These are phyloP conservation scores for Amanita rubescens DNA, from an alignment of 768 basidiomycete species.

Conservation along the genomic window DNA sequence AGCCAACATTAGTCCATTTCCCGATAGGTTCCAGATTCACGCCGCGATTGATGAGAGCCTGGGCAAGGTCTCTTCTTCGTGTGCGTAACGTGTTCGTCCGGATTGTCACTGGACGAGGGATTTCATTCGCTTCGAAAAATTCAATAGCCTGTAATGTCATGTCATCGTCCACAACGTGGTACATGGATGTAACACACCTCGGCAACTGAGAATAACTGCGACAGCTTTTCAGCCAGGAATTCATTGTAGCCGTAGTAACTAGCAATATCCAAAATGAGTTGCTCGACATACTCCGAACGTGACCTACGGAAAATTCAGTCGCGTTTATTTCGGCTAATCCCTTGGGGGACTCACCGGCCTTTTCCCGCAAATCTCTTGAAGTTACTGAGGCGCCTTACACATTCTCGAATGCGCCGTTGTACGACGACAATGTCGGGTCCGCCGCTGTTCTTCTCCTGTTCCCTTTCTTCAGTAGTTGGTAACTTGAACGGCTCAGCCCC, in stretches of 20 bases:
- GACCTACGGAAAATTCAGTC: conserved; percentile 40
- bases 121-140: conserved; percentile 97
- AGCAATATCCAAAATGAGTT: conserved; percentile 82
- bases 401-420: conserved; percentile 73
- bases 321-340: conserved; percentile 2
- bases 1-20: conserved; percentile 98
- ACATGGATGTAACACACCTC: conserved; percentile 52
- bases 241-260: conserved; percentile 98
- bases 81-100: conserved; percentile 95
- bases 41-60: conserved; percentile 88
- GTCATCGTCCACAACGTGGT: conserved; percentile 1
- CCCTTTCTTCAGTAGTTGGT: conserved; percentile 65
- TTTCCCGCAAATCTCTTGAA: conserved; percentile 63
- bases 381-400: conserved; percentile 62
- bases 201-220: conserved; percentile 85
- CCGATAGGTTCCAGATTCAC: conserved; percentile 98
- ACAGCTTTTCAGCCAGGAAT: conserved; percentile 90
- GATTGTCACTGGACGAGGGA: conserved; percentile 93
- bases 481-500: conserved; percentile 50
- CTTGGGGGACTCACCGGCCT: conserved; percentile 46
- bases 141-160: conserved; percentile 69
- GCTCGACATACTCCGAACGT: conserved; percentile 84
- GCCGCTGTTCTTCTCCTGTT: conserved; percentile 60
- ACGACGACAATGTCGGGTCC: conserved; percentile 70
- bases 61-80: conserved; percentile 88